Conservation (phyloP, 225 moss, liverwort and hornwort genomes). For the Polytrichum formosum region DNA sequence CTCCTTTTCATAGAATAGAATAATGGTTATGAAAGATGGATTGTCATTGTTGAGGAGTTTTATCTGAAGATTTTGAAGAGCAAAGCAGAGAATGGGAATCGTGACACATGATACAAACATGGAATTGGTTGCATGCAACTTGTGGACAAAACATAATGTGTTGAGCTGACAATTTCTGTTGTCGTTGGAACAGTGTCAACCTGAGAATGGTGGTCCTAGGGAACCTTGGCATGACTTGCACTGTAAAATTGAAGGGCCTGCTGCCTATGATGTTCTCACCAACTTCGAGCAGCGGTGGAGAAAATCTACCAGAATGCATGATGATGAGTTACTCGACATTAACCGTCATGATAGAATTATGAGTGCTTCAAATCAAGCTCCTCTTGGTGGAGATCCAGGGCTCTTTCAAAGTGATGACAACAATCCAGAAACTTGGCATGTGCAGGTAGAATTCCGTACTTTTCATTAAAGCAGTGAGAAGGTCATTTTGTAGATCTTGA, state of each 20-base stretch:
- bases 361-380: conserved; percentile 62
- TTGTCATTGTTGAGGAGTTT: too few species aligned
- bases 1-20: too few species aligned
- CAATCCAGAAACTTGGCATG: conserved; percentile 80
- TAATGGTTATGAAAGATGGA: too few species aligned
- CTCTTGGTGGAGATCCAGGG: conserved; percentile 55
- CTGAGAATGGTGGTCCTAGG: conserved; percentile 82
- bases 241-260: conserved; percentile 91
- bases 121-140: too few species aligned
- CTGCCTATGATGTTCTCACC: conserved; percentile 87
- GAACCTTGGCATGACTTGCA: conserved; percentile 97
- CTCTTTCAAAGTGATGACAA: conserved; percentile 55
- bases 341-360: conserved; percentile 54
- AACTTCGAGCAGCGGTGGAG: conserved; percentile 96
- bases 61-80: too few species aligned
- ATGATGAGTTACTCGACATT: conserved; percentile 82
- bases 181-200: conserved; percentile 29
- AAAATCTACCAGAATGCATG: conserved; percentile 67
- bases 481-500: too few species aligned
- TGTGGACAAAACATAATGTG: too few species aligned
- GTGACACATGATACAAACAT: too few species aligned
- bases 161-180: neutral
- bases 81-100: too few species aligned
- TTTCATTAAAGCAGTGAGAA: too few species aligned
- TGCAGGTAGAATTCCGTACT: conserved; percentile 44